These are phyloP conservation scores for Hypoxylon crocopeplum DNA, from an alignment of 495 filamentous ascomycete species.

Conservation along the genomic window DNA sequence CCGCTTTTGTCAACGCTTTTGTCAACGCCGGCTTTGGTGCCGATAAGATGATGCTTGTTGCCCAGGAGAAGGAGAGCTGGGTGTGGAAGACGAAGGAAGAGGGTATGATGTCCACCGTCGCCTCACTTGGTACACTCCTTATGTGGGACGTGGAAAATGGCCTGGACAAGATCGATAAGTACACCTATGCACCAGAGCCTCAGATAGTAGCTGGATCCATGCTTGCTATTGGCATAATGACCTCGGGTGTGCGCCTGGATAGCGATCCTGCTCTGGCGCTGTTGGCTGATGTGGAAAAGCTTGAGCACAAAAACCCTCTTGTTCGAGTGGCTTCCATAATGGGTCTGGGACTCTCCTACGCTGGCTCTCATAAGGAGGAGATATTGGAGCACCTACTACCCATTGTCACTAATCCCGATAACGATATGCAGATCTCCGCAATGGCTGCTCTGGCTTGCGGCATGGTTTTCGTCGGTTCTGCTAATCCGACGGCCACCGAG, in stretches of 20 bases:
- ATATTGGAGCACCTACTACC: constrained; percentile 81
- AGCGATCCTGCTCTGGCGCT: constrained; percentile 88
- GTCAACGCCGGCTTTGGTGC: constrained; percentile 94
- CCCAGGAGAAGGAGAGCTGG: constrained; percentile 84
- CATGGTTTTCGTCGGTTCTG: constrained; percentile 90
- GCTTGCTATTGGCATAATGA: constrained; percentile 91
- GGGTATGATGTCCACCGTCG: constrained; percentile 94
- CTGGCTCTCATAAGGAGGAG: constrained; percentile 87
- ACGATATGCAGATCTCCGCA: constrained; percentile 93
- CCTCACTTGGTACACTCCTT: constrained; percentile 86
- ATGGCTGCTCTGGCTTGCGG: constrained; percentile 95
- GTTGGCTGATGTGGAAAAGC: constrained; percentile 75
- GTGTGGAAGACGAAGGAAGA: constrained; percentile 99
- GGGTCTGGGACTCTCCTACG: constrained; percentile 93
- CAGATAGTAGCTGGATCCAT: constrained; percentile 88
- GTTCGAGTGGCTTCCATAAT: constrained; percentile 87
- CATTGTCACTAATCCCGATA: constrained; percentile 78
- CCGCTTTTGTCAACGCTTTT: constrained; percentile 95
- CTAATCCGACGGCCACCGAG: constrained; percentile 84
- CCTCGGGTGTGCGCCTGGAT: constrained; percentile 85
- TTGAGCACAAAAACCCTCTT: constrained; percentile 75
- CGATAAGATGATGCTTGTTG: constrained; percentile 96
- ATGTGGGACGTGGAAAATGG: constrained; percentile 91
- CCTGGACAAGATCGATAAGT: constrained; percentile 90
- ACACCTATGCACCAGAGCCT: constrained; percentile 82